Conservation (phyloP, 495 filamentous ascomycete genomes). For the Penicillium canariense region DNA sequence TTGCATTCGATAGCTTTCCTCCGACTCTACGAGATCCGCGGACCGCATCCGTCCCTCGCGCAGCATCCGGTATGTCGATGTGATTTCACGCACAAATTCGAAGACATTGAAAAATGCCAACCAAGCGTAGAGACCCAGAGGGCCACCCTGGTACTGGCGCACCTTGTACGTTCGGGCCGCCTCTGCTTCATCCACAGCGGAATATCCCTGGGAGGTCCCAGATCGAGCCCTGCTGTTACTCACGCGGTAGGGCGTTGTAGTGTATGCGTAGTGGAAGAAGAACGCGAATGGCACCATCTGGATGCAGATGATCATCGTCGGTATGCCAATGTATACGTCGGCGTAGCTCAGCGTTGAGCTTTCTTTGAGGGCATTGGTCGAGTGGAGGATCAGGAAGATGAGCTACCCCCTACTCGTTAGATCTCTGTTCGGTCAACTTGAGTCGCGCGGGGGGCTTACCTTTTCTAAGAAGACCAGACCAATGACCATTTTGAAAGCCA, state of each 20-base stretch:
- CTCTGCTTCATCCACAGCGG: conserved; percentile 4
- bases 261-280: conserved; percentile 35
- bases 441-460: conserved; percentile 3
- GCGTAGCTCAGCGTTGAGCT: conserved; percentile 27
- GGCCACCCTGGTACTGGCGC: conserved; percentile 18
- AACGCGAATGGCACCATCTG: conserved; percentile 36
- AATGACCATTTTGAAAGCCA: conserved; percentile 36
- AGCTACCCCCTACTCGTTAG: conserved; percentile 15
- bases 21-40: neutral
- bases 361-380: conserved; percentile 21
- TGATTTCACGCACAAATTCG: conserved; percentile 11
- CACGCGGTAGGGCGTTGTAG: conserved; percentile 19
- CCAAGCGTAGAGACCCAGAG: conserved; percentile 15
- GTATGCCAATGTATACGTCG: conserved; percentile 34
- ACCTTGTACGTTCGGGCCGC: neutral
- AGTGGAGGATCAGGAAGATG: conserved; percentile 30
- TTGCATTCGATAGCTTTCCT: neutral
- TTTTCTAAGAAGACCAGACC: conserved; percentile 29
- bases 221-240: neutral
- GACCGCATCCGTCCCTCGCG: neutral
- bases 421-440: neutral
- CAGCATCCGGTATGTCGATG: conserved; percentile 4
- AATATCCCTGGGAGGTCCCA: neutral
- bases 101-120: conserved; percentile 10
- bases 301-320: conserved; percentile 32